Evolutionary conservation across 176 grass and related monocot species (phyloP).

Genomic region (Cocos nucifera): DNA sequence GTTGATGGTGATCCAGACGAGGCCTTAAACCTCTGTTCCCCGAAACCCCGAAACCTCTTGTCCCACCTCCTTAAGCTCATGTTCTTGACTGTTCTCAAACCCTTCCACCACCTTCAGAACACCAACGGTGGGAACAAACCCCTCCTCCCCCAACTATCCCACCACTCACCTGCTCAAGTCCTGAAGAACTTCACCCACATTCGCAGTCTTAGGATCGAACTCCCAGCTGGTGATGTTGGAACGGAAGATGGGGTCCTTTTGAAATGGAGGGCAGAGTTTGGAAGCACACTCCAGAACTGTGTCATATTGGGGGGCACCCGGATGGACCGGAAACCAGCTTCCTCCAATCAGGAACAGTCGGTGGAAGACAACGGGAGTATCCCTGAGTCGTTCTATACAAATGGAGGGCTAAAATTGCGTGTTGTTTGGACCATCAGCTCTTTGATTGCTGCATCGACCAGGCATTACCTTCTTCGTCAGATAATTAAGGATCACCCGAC

Average conservation of each 20-base stretch:
- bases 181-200: constrained; percentile 69
- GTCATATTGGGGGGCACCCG: constrained; percentile 48
- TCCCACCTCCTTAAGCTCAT: constrained; percentile 54
- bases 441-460: constrained; percentile 56
- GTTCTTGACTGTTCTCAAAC: constrained; percentile 52
- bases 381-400: constrained; percentile 70
- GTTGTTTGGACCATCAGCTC: constrained; percentile 81
- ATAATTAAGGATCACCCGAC: constrained; percentile 75
- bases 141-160: constrained; percentile 21
- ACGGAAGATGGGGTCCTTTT: constrained; percentile 45
- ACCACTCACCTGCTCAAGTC: constrained; percentile 71
- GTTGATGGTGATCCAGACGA: neutral
- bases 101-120: constrained; percentile 37
- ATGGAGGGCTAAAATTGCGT: constrained; percentile 66
- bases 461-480: constrained; percentile 77
- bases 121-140: constrained; percentile 1
- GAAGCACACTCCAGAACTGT: constrained; percentile 56
- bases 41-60: constrained; percentile 36
- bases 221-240: constrained; percentile 56
- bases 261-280: constrained; percentile 67
- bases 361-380: constrained; percentile 29
- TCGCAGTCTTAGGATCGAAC: constrained; percentile 55
- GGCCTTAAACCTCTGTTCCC: constrained; percentile 8
- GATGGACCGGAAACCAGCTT: neutral
- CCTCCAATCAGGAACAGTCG: neutral